phyloP scores from a whole-genome alignment of 1,284 basidiomycete genomes.

The Naganishia albida region DNA sequence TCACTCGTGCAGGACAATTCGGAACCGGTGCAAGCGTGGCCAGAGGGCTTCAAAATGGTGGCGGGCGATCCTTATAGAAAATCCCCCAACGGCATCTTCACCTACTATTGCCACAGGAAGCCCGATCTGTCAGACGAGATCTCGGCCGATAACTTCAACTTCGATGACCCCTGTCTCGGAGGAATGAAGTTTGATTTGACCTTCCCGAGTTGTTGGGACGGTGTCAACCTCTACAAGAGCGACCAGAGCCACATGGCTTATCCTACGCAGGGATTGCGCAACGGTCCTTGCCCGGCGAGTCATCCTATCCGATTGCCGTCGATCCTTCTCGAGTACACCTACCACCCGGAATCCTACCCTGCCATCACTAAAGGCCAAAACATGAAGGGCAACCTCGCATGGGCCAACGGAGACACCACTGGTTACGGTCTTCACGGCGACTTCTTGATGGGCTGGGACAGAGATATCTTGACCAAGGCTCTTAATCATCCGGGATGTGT shows the following conservation, averaged over 20 bases:
- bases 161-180: constrained; percentile 37
- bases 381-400: constrained; percentile 42
- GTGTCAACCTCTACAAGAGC: constrained; percentile 47
- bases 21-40: constrained; percentile 44
- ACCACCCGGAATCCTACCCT: constrained; percentile 27
- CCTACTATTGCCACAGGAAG: constrained; percentile 22
- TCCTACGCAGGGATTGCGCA: constrained; percentile 29
- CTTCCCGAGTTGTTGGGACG: constrained; percentile 52
- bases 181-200: constrained; percentile 53
- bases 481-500: constrained; percentile 41
- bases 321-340: constrained; percentile 47
- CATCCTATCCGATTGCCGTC: constrained; percentile 45
- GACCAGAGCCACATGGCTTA: constrained; percentile 43
- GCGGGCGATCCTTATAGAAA: constrained; percentile 42
- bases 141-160: constrained; percentile 27
- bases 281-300: constrained; percentile 33
- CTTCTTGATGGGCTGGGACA: constrained; percentile 44
- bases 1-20: constrained; percentile 32
- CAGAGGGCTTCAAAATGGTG: constrained; percentile 48
- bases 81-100: constrained; percentile 18
- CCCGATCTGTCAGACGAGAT: constrained; percentile 17
- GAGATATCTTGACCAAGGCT: constrained; percentile 39
- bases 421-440: constrained; percentile 46
- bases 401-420: constrained; percentile 50
- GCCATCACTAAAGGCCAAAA: constrained; percentile 16